Base-by-base conservation (phyloP, 495 filamentous ascomycete genomes). In the Trichoderma reesei region DNA sequence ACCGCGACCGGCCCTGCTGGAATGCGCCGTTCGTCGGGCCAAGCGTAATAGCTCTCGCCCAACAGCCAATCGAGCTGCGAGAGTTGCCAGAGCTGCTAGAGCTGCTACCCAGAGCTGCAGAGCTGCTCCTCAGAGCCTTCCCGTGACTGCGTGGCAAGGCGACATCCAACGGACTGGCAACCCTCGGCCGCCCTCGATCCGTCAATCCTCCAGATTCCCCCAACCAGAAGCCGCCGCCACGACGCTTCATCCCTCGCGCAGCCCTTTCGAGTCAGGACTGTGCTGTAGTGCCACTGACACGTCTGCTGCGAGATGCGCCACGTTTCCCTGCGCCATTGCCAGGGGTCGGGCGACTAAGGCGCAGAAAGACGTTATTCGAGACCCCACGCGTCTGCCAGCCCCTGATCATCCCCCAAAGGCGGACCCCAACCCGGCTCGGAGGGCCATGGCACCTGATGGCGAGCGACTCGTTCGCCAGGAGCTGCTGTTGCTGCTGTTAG, bases 241-340 rank as follows among this genome's bases (percentile, higher is more conserved):
- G 18, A 6, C 51, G 10, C 31, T 56, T 26, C 51, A 33, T 18
- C 42, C 20, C 51, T 31, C 51, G 26, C 26, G 20, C 51, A 56
- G 51, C 51, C 51, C 51, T 33, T 56, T 56, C 51, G 51, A 56
- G 51, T 56, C 51, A 56, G 51, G 51, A 31, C 26, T 5, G 51
- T 56, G 51, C 51, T n/a, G 51, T 56, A 56, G 51, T 56, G 51
- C 51, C 51, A 56, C 20, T 33, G 51, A 56, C 51, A 56, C 51
- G 51, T 56, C 51, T 56, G 51, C 51, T 56, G 51, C 51, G 51
- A 33, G 51, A 56, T 56, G 51, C 51, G 51, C 51, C 51, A 56
- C 51, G 51, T 56, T 56, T 56, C 51, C 51, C 51, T 33, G 51
- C 20, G 20, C 26, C 26, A 14, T 56, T 56, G 13, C 48, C 48